Evolutionary conservation across 192 early-diverging fungal species (phyloP), one percentile per base, ranked within the genome.

Genomic region (Backusella circina): DNA sequence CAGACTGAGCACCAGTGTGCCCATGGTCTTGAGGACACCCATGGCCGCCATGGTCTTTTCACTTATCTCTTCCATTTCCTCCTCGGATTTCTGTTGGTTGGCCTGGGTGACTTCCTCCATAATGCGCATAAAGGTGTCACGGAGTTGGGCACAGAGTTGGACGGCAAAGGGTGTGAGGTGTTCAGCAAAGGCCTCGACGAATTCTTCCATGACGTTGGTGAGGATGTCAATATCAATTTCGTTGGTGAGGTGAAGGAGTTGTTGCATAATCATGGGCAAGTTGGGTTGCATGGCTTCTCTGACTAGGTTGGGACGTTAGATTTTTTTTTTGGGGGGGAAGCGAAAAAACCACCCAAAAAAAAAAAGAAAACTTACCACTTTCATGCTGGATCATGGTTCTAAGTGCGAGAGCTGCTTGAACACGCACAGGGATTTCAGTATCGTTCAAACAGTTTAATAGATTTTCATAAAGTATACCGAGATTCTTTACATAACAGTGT

Each of bases 221-320:
- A 99, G 83, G 5, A 89, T 93, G 76, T 98, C 97, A 70, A 94
- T 88, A 82, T 99, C 97, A 67, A 98, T 95, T 82, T 96, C 88
- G 85, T 96, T 95, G 5, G 93, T 97, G 57, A 98, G 84, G 36
- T 91, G 86, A 64, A 99, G 84, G 65, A 98, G 86, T 16, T 81
- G 80, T 77, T 95, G 90, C 92, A 99, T 98, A 31, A 98, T 90
- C 44, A 90, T 84, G 30, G 94, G 91, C 26, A 96, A 84, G 57
- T 91, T 90, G n/a, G 91, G 93, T 71, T 88, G 86, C 78, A 99
- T 84, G 5, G 89, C 90, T 10, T 90, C 86, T 70, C 86, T 85
- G 15, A 95, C 88, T 82, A 76, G 0, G 5, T 76, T 12, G 5
- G 13, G 12, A 30, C n/a, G 15, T 33, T 33, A 57, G 1, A 8